Base-by-base conservation (phyloP, 2,329 filamentous ascomycete genomes). In the Aquanectria penicillioides region DNA sequence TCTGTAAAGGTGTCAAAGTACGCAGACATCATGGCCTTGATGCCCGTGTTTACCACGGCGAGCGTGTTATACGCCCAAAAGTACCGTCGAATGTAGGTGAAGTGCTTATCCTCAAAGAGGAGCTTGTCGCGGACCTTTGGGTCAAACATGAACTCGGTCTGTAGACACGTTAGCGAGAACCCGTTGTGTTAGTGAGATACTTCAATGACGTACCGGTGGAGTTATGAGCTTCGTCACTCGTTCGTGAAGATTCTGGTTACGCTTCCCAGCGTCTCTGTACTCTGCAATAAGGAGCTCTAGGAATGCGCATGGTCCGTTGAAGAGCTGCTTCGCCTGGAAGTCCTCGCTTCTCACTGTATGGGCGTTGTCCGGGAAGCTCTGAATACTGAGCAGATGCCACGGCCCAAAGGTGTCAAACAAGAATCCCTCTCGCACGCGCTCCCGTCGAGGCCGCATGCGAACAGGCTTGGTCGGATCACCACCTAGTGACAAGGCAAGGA, bases 11-110 rank as follows among this genome's bases (percentile, higher is more conserved):
- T 85, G 50, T 86, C 81, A 51, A 81, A 74, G 66, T 86, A 88
- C 9, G 83, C 78, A 41, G 83, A 76, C 9, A 86, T 77, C 78
- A 87, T 87, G 25, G 81, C 78, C 63, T 84, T 83, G 68, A 88
- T 86, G 60, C 80, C 81, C 44, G 85, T 83, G 64, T 86, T 87
- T 65, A 88, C 82, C 28, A 85, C 82, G 29, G 83, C 84, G 4
- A 87, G 79, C 3, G 85, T 85, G 71, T 87, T 86, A 65, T 83
- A 86, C 1, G 84, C 85, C 81, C 85, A 88, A 67, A 88, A 88
- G 66, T 88, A 88, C 13, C 85, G 80, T 1, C 84, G 78, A 13
- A 84, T 86, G 73, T 85, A 87, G 2, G 85, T 88, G 65, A 86
- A 88, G 52, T 84, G 73, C 49, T 80, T 78, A 66, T 88, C 86